A percentile compares a stretch with the other conserved stretches of the same genome.
These are phyloP conservation scores for Cucumis melo DNA, from an alignment of 306 rosid species.

Conservation along the genomic window DNA sequence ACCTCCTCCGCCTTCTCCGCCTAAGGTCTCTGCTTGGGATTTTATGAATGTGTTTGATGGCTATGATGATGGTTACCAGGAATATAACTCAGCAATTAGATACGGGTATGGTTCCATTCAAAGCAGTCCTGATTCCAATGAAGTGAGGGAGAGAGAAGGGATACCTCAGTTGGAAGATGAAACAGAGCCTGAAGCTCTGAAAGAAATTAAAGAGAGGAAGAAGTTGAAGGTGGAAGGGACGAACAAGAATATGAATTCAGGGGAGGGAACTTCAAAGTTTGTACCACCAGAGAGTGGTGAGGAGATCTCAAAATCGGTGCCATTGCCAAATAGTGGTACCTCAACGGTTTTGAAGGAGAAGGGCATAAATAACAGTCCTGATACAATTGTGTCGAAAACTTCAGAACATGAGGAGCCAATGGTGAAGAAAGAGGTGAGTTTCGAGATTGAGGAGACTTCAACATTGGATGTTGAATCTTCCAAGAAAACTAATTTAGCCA, in stretches of 20 bases:
- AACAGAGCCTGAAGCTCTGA: conserved; percentile 46
- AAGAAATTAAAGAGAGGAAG: conserved; percentile 25
- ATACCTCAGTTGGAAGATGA: conserved; percentile 98
- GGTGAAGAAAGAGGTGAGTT: conserved; percentile 65
- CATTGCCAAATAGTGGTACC: conserved; percentile 30
- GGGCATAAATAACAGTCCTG: conserved; percentile 53
- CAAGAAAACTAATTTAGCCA: conserved; percentile 52
- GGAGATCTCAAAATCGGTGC: conserved; percentile 26
- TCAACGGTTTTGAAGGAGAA: conserved; percentile 30
- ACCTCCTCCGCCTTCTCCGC: conserved; percentile 89
- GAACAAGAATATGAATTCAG: conserved; percentile 23
- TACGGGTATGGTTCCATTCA: conserved; percentile 42
- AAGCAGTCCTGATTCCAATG: conserved; percentile 85
- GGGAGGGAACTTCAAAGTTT: conserved; percentile 64
- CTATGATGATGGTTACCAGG: conserved; percentile 36
- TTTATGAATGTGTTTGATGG: conserved; percentile 59
- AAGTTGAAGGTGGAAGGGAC: conserved; percentile 19
- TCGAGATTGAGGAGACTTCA: conserved; percentile 50
- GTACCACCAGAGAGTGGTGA: conserved; percentile 28
- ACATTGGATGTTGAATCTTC: conserved; percentile 59
- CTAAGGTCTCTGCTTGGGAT: conserved; percentile 67
- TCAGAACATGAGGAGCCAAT: conserved; percentile 25
- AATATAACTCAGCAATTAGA: conserved; percentile 20
- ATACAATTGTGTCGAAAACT: conserved; percentile 30
- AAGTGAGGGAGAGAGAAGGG: conserved; percentile 93